phyloP scores from a whole-genome alignment of 2,329 filamentous ascomycete species.

The Allantophomopsis cytisporea region DNA sequence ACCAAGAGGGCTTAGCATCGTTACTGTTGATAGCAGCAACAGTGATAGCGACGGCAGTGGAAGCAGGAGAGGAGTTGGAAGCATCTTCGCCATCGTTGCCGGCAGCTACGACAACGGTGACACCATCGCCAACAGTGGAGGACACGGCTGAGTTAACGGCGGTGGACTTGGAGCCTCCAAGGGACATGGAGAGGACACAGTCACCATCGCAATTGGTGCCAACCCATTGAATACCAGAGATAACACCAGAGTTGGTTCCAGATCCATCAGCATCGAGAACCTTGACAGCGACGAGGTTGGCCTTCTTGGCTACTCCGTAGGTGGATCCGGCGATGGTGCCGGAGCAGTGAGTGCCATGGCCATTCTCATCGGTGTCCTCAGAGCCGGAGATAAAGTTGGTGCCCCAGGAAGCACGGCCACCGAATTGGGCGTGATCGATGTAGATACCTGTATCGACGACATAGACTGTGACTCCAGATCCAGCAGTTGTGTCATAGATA shows the following conservation, averaged over 20 bases:
- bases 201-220: slow-evolving; percentile 15
- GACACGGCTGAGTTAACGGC: slow-evolving; percentile 36
- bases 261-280: slow-evolving; percentile 18
- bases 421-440: slow-evolving; percentile 10
- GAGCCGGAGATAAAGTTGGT: slow-evolving; percentile 9
- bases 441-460: slow-evolving; percentile 16
- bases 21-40: slow-evolving; percentile 32
- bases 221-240: slow-evolving; percentile 23
- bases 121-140: slow-evolving; percentile 27
- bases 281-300: slow-evolving; percentile 24
- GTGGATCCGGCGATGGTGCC: slow-evolving; percentile 21
- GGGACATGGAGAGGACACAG: slow-evolving; percentile 41
- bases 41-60: slow-evolving; percentile 31
- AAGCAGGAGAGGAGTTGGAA: slow-evolving; percentile 30
- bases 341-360: slow-evolving; percentile 24
- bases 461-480: slow-evolving; percentile 15
- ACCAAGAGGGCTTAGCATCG: slow-evolving; percentile 27
- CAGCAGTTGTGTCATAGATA: slow-evolving; percentile 16
- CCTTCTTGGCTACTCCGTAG: slow-evolving; percentile 25
- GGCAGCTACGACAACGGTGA: slow-evolving; percentile 39
- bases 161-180: slow-evolving; percentile 29
- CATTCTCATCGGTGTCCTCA: slow-evolving; percentile 16
- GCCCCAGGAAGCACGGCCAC: slow-evolving; percentile 13
- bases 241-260: slow-evolving; percentile 20
- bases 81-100: slow-evolving; percentile 33